Base-by-base conservation (phyloP, 306 rosid genomes). In the Lathyrus oleraceus region DNA sequence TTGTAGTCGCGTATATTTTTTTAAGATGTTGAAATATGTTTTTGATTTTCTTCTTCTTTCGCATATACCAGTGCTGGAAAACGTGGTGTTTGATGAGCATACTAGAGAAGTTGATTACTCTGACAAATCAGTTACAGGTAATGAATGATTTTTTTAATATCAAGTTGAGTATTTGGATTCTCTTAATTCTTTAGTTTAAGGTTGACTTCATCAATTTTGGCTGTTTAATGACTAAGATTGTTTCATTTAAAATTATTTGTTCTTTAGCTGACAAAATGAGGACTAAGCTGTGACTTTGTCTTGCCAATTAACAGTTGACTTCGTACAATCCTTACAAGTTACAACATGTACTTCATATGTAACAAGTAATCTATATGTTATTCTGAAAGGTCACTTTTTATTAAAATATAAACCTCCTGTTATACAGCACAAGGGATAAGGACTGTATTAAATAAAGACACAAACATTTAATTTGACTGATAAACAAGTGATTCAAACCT, bases 51-150 rank as follows among this genome's bases (percentile, higher is more conserved):
- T 21, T 2, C 57, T 58, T 1, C 45, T 72, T 49, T 48, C 40
- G 9, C 4, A 4, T 47, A 47, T 49, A 30, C n/a, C 89, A 92
- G 98, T 92, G 9, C 56, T 92, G 71, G 96, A 92, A 81, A 92
- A 92, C 51, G 91, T 92, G 69, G 96, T 92, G 81, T 85, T 92
- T 59, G 96, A 92, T 61, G 96, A 89, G 82, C 85, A 89, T 72
- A 77, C 83, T 19, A 74, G 95, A 27, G 96, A 87, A 47, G 92
- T 92, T 52, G 98, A 92, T 76, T 92, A 80, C 74, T n/a, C 81
- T 0, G 98, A 92, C 81, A 92, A 85, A 61, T 88, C 89, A 15
- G 98, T 92, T 43, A 92, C 98, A 62, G 95, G 97, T 88, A 84
- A 23, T 12, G 10, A 42, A 17, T 25, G 10, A 27, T 27, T 19